Base-by-base conservation (phyloP, 805 yeast species). In the Teunomyces atbi region DNA sequence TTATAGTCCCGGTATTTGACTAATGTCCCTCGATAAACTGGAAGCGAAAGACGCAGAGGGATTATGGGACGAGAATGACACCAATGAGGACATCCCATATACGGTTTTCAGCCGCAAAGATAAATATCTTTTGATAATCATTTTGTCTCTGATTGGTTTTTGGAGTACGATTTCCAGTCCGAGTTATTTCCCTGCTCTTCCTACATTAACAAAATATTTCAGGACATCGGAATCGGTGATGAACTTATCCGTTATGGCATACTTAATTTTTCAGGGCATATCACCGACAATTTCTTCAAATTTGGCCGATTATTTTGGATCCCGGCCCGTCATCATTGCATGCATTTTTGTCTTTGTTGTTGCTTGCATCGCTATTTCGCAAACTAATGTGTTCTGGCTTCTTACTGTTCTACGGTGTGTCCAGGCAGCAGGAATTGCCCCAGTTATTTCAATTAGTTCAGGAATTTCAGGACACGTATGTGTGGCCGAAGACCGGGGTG, bases 401-500 rank as follows among this genome's bases (percentile, higher is more conserved):
- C 66, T 89, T 10, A 64, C 86, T 4, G 77, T 84, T 1, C 64
- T 89, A 27, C 68, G 96, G 50, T 80, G 89, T 61, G 52, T 87
- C n/a, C 91, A 89, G 57, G 90, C 95, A 0, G 74, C 83, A 4
- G 91, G 88, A 11, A 83, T 84, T 5, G 83, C 94, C 0, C 89
- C 96, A 0, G 79, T 88, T 1, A 78, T 89, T 19, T 83, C 95
- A 1, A 75, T 89, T 3, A 74, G 77, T 32, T 74, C 84, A 1
- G 94, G 95, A 0, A 75, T 84, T 0, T 78, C 86, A 46, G 92
- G 91, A 6, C 96, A 89, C 65, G 69, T 84, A 16, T 81, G 91
- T 2, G 77, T 83, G 0, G 70, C 83, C 23, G 74, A 70, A 6
- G 81, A 83, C 47, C 73, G 96, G 53, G 97, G 96, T 10, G 78